Evolutionary conservation across 257 asterid species (phyloP).

Genomic region (Osmanthus fragrans): DNA sequence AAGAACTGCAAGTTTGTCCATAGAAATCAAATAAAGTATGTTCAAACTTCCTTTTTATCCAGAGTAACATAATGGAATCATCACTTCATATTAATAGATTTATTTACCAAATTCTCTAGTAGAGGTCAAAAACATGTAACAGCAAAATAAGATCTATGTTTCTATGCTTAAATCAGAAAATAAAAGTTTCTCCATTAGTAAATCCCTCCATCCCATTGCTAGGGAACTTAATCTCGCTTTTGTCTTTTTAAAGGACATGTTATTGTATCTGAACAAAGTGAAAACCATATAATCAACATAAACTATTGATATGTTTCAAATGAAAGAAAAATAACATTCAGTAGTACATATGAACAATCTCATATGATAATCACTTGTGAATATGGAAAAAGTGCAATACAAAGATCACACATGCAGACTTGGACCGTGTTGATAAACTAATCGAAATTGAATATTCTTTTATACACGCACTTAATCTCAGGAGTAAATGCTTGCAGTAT

Average conservation of each 20-base stretch:
- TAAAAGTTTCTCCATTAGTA: neutral
- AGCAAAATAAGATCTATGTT: neutral
- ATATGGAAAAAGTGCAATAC: neutral
- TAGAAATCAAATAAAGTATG: too few species aligned
- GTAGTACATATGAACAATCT: neutral
- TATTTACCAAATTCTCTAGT: neutral
- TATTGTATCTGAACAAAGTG: neutral
- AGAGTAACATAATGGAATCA: neutral
- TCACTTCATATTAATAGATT: neutral
- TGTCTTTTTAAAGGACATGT: neutral
- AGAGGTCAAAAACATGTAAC: neutral
- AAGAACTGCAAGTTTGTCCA: too few species aligned
- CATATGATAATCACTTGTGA: neutral
- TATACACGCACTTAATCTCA: neutral
- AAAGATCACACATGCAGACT: neutral
- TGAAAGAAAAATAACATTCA: neutral
- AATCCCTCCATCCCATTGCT: neutral
- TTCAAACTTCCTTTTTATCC: neutral
- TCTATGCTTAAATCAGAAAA: too few species aligned
- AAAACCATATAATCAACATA: neutral
- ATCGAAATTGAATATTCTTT: neutral
- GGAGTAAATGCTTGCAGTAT: neutral
- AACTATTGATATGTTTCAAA: neutral
- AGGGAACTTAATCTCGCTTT: neutral
- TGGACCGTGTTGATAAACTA: neutral